phyloP scores from a whole-genome alignment of 192 early-diverging fungal genomes.

The Backusella circina region DNA sequence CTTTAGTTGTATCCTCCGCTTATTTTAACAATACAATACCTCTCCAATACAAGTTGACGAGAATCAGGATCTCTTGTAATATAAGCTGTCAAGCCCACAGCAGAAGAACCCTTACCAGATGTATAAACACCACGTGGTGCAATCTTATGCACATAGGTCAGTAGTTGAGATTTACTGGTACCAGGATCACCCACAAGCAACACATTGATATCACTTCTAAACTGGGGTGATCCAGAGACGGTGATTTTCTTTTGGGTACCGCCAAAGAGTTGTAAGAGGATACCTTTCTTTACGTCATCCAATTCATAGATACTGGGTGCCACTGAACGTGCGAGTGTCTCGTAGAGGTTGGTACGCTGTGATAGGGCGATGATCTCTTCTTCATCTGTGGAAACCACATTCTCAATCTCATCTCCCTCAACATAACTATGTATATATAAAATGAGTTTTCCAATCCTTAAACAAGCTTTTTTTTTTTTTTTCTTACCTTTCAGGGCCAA shows the following conservation, averaged over 20 bases:
- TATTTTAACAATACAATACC: slow-evolving; percentile 43
- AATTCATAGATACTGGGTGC: slow-evolving; percentile 94
- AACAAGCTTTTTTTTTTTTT: background rate
- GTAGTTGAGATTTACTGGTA: slow-evolving; percentile 91
- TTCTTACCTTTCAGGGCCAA: slow-evolving; percentile 4
- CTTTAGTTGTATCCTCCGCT: no score
- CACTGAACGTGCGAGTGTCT: slow-evolving; percentile 71
- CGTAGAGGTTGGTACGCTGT: slow-evolving; percentile 69
- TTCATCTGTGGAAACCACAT: slow-evolving; percentile 47
- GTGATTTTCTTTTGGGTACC: slow-evolving; percentile 83
- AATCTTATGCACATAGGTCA: slow-evolving; percentile 89
- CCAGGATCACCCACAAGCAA: slow-evolving; percentile 96
- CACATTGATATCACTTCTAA: slow-evolving; percentile 90
- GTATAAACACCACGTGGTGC: slow-evolving; percentile 96
- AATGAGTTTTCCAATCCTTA: background rate
- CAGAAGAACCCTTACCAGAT: slow-evolving; percentile 94
- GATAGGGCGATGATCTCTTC: slow-evolving; percentile 63
- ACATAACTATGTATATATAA: slow-evolving; percentile 38
- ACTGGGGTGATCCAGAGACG: slow-evolving; percentile 62
- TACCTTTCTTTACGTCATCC: slow-evolving; percentile 98
- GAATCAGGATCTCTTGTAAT: slow-evolving; percentile 93
- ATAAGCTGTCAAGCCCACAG: slow-evolving; percentile 94
- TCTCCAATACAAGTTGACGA: slow-evolving; percentile 93
- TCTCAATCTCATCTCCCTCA: slow-evolving; percentile 45
- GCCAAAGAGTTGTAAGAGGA: slow-evolving; percentile 94